Evolutionary conservation across 2,329 filamentous ascomycete genomes (phyloP).

Genomic region (Exophiala xenobiotica): DNA sequence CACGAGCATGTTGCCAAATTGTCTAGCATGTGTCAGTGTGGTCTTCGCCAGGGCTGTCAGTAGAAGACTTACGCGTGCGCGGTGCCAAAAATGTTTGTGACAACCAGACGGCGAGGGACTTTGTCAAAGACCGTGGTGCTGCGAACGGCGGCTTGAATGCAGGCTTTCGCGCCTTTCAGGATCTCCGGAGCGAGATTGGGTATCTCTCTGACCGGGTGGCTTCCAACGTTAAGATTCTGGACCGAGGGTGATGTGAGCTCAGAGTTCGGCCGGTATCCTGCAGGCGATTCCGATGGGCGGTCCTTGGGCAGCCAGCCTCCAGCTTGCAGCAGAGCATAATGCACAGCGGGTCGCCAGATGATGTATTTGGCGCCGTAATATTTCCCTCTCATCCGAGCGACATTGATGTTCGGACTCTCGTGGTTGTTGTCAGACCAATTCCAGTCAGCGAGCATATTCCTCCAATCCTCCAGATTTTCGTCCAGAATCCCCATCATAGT

Average conservation of each 20-base stretch:
- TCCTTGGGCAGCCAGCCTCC: slow-evolving; percentile 13
- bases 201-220: slow-evolving; percentile 37
- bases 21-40: slow-evolving; percentile 54
- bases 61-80: slow-evolving; percentile 78
- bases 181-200: slow-evolving; percentile 31
- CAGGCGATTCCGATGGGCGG: slow-evolving; percentile 35
- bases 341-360: slow-evolving; percentile 76
- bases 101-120: slow-evolving; percentile 66
- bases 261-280: slow-evolving; percentile 33
- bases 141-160: slow-evolving; percentile 72
- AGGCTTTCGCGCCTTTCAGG: slow-evolving; percentile 56
- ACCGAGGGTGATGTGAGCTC: slow-evolving; percentile 41
- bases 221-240: slow-evolving; percentile 34
- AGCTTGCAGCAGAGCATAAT: slow-evolving; percentile 54
- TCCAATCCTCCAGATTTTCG: slow-evolving; percentile 55
- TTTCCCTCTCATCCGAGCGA: slow-evolving; percentile 82
- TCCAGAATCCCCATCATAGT: slow-evolving; percentile 42
- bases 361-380: slow-evolving; percentile 93
- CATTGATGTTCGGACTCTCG: slow-evolving; percentile 73
- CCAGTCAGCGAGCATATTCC: slow-evolving; percentile 49
- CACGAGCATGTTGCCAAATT: slow-evolving; percentile 96
- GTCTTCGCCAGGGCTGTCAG: slow-evolving; percentile 2
- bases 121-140: slow-evolving; percentile 82
- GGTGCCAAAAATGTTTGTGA: slow-evolving; percentile 96
- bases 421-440: slow-evolving; percentile 66